phyloP scores from a whole-genome alignment of 225 moss, liverwort and hornwort species.

The Physcomitrellopsis africana region DNA sequence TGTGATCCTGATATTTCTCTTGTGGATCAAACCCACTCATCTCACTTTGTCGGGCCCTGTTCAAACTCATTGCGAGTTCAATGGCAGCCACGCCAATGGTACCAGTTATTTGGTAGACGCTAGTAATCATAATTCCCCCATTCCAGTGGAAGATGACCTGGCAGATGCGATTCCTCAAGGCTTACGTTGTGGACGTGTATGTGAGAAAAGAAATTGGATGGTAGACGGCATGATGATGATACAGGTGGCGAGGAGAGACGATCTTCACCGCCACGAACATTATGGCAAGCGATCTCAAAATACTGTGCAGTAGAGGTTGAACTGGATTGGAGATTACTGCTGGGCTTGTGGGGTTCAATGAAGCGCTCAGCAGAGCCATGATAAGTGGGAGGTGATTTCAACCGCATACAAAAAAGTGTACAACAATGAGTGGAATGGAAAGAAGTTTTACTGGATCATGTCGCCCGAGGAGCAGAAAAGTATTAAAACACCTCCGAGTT shows the following conservation, averaged over 20 bases:
- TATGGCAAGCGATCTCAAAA: too few relatives aligned
- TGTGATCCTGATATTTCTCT: too few relatives aligned
- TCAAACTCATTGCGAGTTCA: constrained; percentile 36
- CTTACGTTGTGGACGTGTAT: constrained; percentile 53
- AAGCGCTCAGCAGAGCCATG: constrained; percentile 71
- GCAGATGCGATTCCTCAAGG: too few relatives aligned
- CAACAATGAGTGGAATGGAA: constrained; percentile 49
- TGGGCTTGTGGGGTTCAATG: constrained; percentile 53
- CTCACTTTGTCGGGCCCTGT: constrained; percentile 27
- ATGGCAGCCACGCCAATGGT: constrained; percentile 31
- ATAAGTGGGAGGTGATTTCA: constrained; percentile 69
- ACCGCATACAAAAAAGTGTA: constrained; percentile 63
- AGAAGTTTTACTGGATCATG: constrained; percentile 67
- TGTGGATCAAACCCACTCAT: too few relatives aligned
- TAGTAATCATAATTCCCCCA: constrained; percentile 26
- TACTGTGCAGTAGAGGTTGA: constrained; percentile 61
- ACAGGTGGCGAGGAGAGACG: too few relatives aligned
- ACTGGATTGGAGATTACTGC: constrained; percentile 69
- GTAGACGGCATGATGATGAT: constrained; percentile 61
- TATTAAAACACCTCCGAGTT: constrained; percentile 54
- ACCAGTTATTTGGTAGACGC: constrained; percentile 29
- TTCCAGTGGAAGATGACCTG: constrained; percentile 40
- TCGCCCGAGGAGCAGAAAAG: constrained; percentile 59
- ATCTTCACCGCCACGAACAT: too few relatives aligned
- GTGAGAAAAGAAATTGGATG: constrained; percentile 67